Conservation (phyloP, 192 early-diverging fungal genomes). For the Coemansia sp. region DNA sequence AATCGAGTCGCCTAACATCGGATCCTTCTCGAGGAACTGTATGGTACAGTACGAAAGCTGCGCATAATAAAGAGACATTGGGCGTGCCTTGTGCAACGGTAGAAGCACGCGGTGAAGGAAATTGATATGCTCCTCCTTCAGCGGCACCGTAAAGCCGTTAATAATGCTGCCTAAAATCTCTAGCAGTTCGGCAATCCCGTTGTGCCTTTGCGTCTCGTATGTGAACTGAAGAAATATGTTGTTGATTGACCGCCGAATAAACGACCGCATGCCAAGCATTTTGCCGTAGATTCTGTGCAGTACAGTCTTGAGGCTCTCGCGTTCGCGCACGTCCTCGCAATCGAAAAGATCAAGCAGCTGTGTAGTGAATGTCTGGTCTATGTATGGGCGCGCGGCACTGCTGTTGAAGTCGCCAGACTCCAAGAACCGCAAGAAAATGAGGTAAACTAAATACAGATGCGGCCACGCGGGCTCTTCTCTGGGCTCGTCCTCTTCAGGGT, state of each 20-base stretch:
- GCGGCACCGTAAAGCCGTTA: constrained; percentile 97
- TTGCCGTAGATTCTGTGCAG: constrained; percentile 98
- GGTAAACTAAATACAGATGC: constrained; percentile 97
- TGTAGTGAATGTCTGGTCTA: constrained; percentile 85
- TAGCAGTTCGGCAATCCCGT: constrained; percentile 96
- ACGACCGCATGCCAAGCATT: constrained; percentile 94
- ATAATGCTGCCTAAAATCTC: constrained; percentile 99
- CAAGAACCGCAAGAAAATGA: constrained; percentile 97
- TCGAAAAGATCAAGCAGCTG: constrained; percentile 98
- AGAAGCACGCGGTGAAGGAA: constrained; percentile 92
- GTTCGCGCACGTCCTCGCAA: constrained; percentile 97
- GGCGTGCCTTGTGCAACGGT: constrained; percentile 95
- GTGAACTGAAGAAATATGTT: constrained; percentile 98
- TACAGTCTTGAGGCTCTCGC: constrained; percentile 98
- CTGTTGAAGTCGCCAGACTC: constrained; percentile 98
- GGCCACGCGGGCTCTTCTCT: constrained; percentile 97
- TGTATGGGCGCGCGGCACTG: constrained; percentile 92
- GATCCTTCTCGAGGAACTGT: constrained; percentile 99
- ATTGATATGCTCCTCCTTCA: constrained; percentile 98
- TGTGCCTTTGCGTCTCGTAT: constrained; percentile 95
- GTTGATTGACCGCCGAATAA: constrained; percentile 97
- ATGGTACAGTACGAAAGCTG: constrained; percentile 98
- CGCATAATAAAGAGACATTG: constrained; percentile 92
- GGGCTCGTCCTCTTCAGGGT: constrained; percentile 99
- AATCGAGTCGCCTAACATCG: constrained; percentile 85